phyloP scores from a whole-genome alignment of 345 rosid species.

The Eucalyptus tenuipes region DNA sequence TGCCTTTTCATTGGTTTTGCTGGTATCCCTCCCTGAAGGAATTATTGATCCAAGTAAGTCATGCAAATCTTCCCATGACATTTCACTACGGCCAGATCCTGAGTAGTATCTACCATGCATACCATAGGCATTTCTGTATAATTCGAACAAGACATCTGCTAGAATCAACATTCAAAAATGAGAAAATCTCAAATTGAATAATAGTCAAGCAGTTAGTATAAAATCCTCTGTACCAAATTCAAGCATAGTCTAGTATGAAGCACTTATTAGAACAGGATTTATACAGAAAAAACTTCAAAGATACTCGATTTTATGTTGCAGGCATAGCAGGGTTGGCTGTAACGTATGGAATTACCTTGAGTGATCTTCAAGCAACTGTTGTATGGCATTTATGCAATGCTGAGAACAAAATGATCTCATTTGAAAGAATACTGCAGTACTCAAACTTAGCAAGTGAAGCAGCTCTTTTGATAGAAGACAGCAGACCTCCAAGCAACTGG shows the following conservation, averaged over 20 bases:
- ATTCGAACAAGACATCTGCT: neutral
- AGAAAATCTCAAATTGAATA: neutral
- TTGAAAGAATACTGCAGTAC: slow-evolving; percentile 86
- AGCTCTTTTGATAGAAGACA: slow-evolving; percentile 46
- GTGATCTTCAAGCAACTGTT: slow-evolving; percentile 70
- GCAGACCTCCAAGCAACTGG: slow-evolving; percentile 65
- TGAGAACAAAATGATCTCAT: slow-evolving; percentile 88
- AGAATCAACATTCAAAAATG: neutral
- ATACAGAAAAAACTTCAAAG: neutral
- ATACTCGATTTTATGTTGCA: slow-evolving; percentile 6
- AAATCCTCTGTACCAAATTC: neutral
- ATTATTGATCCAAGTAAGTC: slow-evolving; percentile 84
- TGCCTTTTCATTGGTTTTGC: slow-evolving; percentile 76
- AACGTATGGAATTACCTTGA: slow-evolving; percentile 83
- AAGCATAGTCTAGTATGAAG: neutral
- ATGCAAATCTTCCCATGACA: neutral
- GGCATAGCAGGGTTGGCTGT: slow-evolving; percentile 95
- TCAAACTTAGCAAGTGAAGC: slow-evolving; percentile 72
- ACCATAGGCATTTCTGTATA: neutral
- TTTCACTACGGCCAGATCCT: neutral
- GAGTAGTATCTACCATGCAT: neutral
- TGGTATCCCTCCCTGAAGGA: slow-evolving; percentile 92
- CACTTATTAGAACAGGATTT: neutral
- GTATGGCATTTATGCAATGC: slow-evolving; percentile 91
- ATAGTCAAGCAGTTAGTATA: neutral